A percentile compares a stretch with the other conserved stretches of the same genome.
Evolutionary conservation across 768 basidiomycete genomes (phyloP).

Genomic region (Melanogaster broomeanus): DNA sequence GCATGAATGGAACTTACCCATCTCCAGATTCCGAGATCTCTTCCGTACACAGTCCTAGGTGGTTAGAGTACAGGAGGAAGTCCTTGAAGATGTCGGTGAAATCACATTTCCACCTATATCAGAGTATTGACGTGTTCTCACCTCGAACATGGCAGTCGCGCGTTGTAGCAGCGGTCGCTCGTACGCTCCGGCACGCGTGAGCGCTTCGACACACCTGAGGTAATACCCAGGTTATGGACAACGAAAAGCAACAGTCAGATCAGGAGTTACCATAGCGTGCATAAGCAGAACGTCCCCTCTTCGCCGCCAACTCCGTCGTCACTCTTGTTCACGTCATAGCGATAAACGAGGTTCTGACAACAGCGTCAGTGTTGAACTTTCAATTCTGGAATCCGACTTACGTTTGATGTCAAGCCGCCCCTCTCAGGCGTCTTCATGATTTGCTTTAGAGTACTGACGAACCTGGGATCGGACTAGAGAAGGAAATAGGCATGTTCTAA

Average conservation of each 20-base stretch:
- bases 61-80: constrained; percentile 82
- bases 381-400: constrained; percentile 20
- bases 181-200: constrained; percentile 84
- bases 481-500: neutral
- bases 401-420: constrained; percentile 90
- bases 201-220: constrained; percentile 79
- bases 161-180: constrained; percentile 64
- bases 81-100: constrained; percentile 42
- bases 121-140: constrained; percentile 27
- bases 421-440: constrained; percentile 87
- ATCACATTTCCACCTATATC: neutral
- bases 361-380: constrained; percentile 3
- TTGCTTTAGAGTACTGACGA: constrained; percentile 79
- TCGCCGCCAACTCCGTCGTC: constrained; percentile 96
- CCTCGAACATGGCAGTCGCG: constrained; percentile 90
- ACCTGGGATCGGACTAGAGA: constrained; percentile 79
- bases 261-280: constrained; percentile 67
- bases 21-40: constrained; percentile 87
- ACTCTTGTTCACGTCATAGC: constrained; percentile 84
- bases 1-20: constrained; percentile 49
- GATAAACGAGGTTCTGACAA: constrained; percentile 77
- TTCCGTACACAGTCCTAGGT: constrained; percentile 84
- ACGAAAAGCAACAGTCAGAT: neutral
- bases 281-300: constrained; percentile 93
- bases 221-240: neutral